These are phyloP conservation scores for Eurotiales sp. DNA, from an alignment of 2,329 filamentous ascomycete genomes.

Conservation along the genomic window DNA sequence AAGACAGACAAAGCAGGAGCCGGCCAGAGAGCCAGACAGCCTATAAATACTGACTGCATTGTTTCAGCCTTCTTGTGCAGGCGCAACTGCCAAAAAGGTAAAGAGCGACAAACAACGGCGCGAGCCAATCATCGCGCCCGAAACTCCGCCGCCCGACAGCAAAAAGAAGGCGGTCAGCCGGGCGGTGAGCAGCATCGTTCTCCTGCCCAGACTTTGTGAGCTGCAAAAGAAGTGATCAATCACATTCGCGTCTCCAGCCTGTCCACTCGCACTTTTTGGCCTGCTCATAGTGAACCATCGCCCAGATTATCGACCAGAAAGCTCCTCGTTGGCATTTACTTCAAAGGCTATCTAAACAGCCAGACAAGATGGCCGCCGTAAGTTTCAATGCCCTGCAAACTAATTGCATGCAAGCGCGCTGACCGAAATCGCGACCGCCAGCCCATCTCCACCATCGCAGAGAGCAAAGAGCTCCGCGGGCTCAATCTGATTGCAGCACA, in stretches of 20 bases:
- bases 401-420: background rate
- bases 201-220: background rate
- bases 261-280: too few species aligned
- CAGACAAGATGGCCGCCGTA: constrained; percentile 13
- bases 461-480: constrained; percentile 91
- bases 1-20: too few species aligned
- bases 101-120: background rate
- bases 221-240: background rate
- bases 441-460: constrained; percentile 78
- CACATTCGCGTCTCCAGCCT: background rate
- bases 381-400: background rate
- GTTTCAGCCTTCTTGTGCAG: too few species aligned
- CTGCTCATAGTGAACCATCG: too few species aligned
- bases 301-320: background rate
- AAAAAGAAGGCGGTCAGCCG: constrained; percentile 5
- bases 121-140: background rate
- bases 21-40: too few species aligned
- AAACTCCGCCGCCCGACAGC: background rate
- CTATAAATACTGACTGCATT: too few species aligned
- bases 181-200: constrained; percentile 9
- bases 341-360: background rate
- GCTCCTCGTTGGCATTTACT: background rate
- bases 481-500: constrained; percentile 97
- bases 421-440: constrained; percentile 23
- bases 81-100: background rate